Conservation (phyloP, 371 early-diverging fungal genomes). For the Blakeslea trispora region DNA sequence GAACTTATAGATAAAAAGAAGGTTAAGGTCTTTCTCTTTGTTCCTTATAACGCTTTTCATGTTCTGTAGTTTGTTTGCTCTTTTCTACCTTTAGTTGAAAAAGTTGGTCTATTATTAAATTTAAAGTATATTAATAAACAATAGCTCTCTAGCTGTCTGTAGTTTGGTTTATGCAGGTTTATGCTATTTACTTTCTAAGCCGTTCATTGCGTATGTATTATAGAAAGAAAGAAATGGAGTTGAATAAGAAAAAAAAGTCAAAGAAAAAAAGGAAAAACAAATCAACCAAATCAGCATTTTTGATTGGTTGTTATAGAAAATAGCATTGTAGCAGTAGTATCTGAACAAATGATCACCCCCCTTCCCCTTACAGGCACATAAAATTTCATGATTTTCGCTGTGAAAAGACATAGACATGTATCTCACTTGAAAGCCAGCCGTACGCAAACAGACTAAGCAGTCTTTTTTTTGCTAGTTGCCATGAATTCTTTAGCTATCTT, state of each 20-base stretch:
- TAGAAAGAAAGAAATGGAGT: no score
- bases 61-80: neutral
- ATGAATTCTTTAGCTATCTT: no score
- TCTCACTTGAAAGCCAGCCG: no score
- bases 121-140: neutral
- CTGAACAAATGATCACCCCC: no score
- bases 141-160: neutral
- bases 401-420: no score
- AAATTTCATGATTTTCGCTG: no score
- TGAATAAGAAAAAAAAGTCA: slow-evolving; percentile 3
- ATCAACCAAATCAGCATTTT: neutral
- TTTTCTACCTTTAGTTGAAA: slow-evolving; percentile 68
- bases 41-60: neutral
- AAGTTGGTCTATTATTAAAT: slow-evolving; percentile 52
- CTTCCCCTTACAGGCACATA: no score
- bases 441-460: no score
- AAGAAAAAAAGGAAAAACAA: slow-evolving; percentile 4
- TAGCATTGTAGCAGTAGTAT: no score
- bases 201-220: slow-evolving; percentile 20
- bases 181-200: slow-evolving; percentile 27
- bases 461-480: no score
- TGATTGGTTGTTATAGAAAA: no score
- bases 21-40: slow-evolving; percentile 5
- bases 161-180: neutral
- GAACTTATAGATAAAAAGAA: slow-evolving; percentile 60